Evolutionary conservation across 2,329 filamentous ascomycete species (phyloP).

Genomic region (Paecilomyces sp.): DNA sequence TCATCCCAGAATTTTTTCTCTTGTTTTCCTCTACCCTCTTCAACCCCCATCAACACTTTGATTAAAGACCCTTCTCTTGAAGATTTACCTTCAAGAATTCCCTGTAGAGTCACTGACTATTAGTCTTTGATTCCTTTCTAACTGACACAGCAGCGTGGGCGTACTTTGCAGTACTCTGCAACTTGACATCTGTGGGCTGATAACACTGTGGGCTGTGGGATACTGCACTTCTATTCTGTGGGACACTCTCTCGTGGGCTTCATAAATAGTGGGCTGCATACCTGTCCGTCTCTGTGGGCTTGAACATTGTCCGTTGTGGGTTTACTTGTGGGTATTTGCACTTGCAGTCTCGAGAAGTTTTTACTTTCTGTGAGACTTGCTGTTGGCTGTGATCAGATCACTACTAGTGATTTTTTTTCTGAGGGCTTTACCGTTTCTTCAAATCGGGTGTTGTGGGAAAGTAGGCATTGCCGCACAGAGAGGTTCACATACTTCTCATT

Average conservation of each 20-base stretch:
- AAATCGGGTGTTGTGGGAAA: constrained; percentile 31
- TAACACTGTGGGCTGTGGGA: constrained; percentile 33
- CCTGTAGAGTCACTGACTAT: background rate
- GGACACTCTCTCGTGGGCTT: constrained; percentile 34
- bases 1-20: constrained; percentile 17
- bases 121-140: constrained; percentile 10
- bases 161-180: constrained; percentile 27
- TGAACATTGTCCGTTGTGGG: constrained; percentile 35
- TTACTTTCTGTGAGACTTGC: constrained; percentile 9
- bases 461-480: constrained; percentile 28
- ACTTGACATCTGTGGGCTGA: constrained; percentile 20
- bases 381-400: constrained; percentile 25
- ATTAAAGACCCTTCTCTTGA: constrained; percentile 4
- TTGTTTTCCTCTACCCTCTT: constrained; percentile 13
- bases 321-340: constrained; percentile 32
- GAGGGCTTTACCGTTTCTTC: constrained; percentile 16
- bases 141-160: constrained; percentile 26
- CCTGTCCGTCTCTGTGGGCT: constrained; percentile 39
- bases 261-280: constrained; percentile 32
- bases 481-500: background rate
- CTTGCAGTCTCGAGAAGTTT: constrained; percentile 12
- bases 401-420: constrained; percentile 21
- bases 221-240: constrained; percentile 34
- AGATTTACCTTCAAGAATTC: background rate
- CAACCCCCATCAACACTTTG: constrained; percentile 6